Evolutionary conservation across 805 yeast species (phyloP).

Genomic region (Wickerhamiella spandovensis): DNA sequence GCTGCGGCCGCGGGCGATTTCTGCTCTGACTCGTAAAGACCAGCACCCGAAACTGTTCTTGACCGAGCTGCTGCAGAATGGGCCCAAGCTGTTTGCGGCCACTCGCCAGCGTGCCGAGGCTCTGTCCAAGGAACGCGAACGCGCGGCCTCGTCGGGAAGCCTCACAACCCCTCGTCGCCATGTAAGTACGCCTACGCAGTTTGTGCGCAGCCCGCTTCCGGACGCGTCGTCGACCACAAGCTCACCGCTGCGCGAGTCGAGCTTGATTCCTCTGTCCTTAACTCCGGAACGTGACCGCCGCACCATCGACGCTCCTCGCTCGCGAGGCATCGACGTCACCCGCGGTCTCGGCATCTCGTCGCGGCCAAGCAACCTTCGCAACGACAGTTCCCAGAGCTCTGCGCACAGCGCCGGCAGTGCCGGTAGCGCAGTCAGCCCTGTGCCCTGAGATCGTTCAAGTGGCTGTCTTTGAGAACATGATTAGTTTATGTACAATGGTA

Average conservation of each 20-base stretch:
- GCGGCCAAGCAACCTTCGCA: neutral
- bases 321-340: neutral
- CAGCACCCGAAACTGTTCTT: conserved; percentile 20
- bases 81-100: conserved; percentile 14
- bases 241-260: conserved; percentile 1
- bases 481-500: neutral
- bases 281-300: conserved; percentile 10
- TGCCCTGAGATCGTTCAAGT: no score
- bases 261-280: conserved; percentile 6
- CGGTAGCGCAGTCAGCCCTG: neutral
- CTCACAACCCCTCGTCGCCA: neutral
- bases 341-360: conserved; percentile 4
- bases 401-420: no score
- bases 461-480: no score
- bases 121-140: conserved; percentile 5
- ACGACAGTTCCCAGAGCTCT: no score
- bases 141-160: neutral
- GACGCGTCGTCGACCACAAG: neutral
- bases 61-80: conserved; percentile 15
- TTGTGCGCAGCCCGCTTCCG: neutral
- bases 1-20: conserved; percentile 22
- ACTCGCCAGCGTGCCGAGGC: conserved; percentile 6
- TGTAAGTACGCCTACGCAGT: neutral
- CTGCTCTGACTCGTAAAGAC: conserved; percentile 19
- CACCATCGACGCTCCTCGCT: conserved; percentile 4